Base-by-base conservation (phyloP, 2,329 filamentous ascomycete species). In the Botrytis fragariae region DNA sequence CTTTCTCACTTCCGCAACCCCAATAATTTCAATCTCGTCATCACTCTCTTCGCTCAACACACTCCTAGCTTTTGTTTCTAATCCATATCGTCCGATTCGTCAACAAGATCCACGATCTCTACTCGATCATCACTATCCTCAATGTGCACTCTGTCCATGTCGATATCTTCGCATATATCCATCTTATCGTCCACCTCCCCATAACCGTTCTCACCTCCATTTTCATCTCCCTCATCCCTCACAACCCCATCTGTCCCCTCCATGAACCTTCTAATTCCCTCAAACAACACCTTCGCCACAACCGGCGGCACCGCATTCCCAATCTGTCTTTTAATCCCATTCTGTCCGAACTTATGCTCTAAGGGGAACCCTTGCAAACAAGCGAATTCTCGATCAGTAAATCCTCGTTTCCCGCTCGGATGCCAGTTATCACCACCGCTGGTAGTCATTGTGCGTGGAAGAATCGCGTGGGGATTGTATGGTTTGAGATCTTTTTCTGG, bases 231-330 rank as follows among this genome's bases (percentile, higher is more conserved):
- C 14, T 51, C 57, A 29, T 29, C 89, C 71, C 70, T 48, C 6
- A 73, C 65, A 48, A 79, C 61, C 14, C 78, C 76, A 76, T 80
- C 79, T 16, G 68, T 69, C 18, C 61, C 63, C 68, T 79, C 75
- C 67, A 80, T 69, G 0, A 83, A 83, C 3, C 83, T 85, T 77
- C 78, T 81, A 44, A 78, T 74, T 0, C 84, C 84, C 76, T 80
- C 79, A 71, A 83, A 80, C 62, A 82, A 77, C 0, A 85, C 81
- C 39, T 82, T 81, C 4, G 88, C 88, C 0, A 87, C 86, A 42
- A 83, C 83, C 0, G 92, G 89, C 0, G 93, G 92, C 25, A 95
- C 93, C 0, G 93, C 93, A 78, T 96, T 95, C 0, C 93, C 93
- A 75, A 95, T 92, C 79, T 94, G 92, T 74, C 84, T 87, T 75